Conservation (phyloP, 192 early-diverging fungal genomes). For the Coemansia sp. region DNA sequence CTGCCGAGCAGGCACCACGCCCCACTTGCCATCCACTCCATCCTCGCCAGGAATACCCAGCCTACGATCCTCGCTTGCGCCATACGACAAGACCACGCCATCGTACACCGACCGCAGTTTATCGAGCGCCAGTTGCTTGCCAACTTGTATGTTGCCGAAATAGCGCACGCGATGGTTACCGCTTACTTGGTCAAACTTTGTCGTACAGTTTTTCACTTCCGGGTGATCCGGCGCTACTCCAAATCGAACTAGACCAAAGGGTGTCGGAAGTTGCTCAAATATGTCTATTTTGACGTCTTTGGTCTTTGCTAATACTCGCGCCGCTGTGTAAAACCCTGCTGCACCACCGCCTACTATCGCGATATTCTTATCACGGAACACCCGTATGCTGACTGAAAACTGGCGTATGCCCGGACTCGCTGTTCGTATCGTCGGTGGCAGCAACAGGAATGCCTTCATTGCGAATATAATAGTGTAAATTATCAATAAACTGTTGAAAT, state of each 20-base stretch:
- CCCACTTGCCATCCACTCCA: slow-evolving; percentile 20
- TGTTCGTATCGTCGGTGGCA: not conserved
- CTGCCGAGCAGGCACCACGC: slow-evolving; percentile 74
- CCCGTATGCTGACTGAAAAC: not conserved
- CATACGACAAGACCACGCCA: slow-evolving; percentile 83
- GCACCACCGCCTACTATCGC: slow-evolving; percentile 80
- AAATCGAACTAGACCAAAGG: slow-evolving; percentile 89
- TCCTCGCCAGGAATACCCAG: slow-evolving; percentile 75
- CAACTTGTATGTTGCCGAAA: slow-evolving; percentile 79
- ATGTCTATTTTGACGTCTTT: slow-evolving; percentile 69
- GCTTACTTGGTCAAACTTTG: slow-evolving; percentile 83
- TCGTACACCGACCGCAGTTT: slow-evolving; percentile 69
- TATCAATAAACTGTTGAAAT: not conserved
- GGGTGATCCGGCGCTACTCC: slow-evolving; percentile 98
- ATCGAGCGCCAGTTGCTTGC: slow-evolving; percentile 53
- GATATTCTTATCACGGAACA: slow-evolving; percentile 22
- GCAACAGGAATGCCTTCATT: not conserved
- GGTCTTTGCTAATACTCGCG: slow-evolving; percentile 70
- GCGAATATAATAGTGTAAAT: not conserved
- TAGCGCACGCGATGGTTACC: slow-evolving; percentile 70
- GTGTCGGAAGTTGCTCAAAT: slow-evolving; percentile 82
- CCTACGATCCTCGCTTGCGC: slow-evolving; percentile 72
- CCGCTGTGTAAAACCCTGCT: slow-evolving; percentile 91
- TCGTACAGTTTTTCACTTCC: slow-evolving; percentile 84
- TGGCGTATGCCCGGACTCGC: not conserved